Evolutionary conservation across 495 filamentous ascomycete species (phyloP).

Genomic region (Annulohypoxylon moriforme): DNA sequence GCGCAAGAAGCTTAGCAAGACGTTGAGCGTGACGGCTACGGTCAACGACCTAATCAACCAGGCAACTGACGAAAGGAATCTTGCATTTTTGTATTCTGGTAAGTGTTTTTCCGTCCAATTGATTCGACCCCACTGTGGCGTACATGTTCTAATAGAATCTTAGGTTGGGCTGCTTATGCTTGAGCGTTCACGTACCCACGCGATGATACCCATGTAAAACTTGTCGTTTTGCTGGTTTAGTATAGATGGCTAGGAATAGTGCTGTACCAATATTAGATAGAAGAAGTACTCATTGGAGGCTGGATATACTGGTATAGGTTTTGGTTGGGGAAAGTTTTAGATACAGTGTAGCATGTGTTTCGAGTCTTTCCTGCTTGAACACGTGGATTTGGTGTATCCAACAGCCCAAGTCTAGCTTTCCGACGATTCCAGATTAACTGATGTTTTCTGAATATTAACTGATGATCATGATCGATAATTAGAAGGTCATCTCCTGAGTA

Average conservation of each 20-base stretch:
- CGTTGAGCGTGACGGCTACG: conserved; percentile 90
- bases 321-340: not conserved
- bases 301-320: not conserved
- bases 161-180: conserved; percentile 45
- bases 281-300: not conserved
- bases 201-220: conserved; percentile 33
- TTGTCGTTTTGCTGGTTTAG: not conserved
- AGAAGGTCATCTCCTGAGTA: not conserved
- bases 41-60: conserved; percentile 98
- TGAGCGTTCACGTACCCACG: conserved; percentile 8
- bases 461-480: not conserved
- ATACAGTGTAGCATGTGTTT: not conserved
- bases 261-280: conserved; percentile 4
- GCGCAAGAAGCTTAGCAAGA: conserved; percentile 92
- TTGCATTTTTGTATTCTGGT: conserved; percentile 93
- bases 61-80: conserved; percentile 90
- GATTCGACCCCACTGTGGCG: not conserved
- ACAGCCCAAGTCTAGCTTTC: not conserved
- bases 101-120: conserved; percentile 48
- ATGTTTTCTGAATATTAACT: not conserved
- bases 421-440: not conserved
- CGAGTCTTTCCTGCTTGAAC: not conserved
- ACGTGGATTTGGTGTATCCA: not conserved
- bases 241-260: not conserved
- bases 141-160: not conserved